Conservation (phyloP, 73 alveolate species). For the Urostyla sp. region DNA sequence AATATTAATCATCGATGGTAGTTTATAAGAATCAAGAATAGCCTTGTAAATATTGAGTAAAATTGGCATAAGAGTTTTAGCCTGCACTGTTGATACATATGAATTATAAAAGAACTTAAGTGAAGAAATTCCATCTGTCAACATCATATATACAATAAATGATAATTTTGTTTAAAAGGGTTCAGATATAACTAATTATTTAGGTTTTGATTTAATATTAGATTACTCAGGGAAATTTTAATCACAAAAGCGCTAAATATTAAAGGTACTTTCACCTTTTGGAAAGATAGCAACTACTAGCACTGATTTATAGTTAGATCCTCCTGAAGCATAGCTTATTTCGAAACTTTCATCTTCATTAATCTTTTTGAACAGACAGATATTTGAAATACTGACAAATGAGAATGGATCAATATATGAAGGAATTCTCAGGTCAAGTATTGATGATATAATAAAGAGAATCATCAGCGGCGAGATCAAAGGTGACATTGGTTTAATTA, state of each 20-base stretch:
- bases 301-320: not conserved
- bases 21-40: not conserved
- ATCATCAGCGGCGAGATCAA: too few species aligned
- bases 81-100: not conserved
- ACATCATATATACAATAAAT: not conserved
- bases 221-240: not conserved
- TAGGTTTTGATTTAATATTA: not conserved
- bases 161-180: not conserved
- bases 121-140: not conserved
- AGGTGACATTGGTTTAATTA: too few species aligned
- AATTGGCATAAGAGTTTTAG: not conserved
- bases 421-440: too few species aligned
- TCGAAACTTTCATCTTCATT: too few species aligned
- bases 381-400: too few species aligned
- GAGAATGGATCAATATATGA: too few species aligned
- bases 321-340: not conserved
- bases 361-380: too few species aligned
- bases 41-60: not conserved
- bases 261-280: not conserved
- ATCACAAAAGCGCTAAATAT: not conserved
- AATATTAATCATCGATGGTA: not conserved
- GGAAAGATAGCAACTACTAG: not conserved
- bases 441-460: too few species aligned
- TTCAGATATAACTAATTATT: not conserved
- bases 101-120: not conserved